Evolutionary conservation across 352 stramenopile species (phyloP), one percentile per base, ranked within the genome.

Genomic region (Globisporangium canariense): DNA sequence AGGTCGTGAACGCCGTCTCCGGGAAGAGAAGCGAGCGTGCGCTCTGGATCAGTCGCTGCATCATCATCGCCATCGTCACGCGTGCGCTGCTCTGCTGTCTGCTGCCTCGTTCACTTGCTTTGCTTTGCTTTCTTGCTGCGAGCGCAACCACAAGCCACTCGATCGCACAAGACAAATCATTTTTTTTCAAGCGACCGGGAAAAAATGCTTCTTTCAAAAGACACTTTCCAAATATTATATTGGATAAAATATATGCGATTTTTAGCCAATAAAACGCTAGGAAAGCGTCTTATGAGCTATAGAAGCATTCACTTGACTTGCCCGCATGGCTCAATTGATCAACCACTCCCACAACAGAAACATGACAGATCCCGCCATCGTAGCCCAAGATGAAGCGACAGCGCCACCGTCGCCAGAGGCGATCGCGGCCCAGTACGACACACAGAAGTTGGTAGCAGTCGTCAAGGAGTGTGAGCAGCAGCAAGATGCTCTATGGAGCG

Each of bases 1-100:
- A 70, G 30, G 69, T 71, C 54, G 67, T 65, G 64, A 85, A 79
- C 60, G 75, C 64, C 40, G 75, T 77, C 73, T 84, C 73, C 52
- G 79, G 78, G 32, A 67, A 68, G 66, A 93, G 66, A 70, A 80
- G 81, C 51, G 74, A 69, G 67, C 86, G 65, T 50, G 84, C 80
- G 69, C 75, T 79, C 71, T 91, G 78, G 68, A 93, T 83, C 75
- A 83, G 69, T 59, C 79, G 75, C 56, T 86, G 82, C 71, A 91
- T 73, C 70, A 86, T 55, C 74, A 80, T 81, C 62, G 76, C 60
- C 47, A 69, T 69, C 38, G 25, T 58, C 36, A 3, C 51, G 51
- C 20, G 30, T 2, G 25, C 51, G 28, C 50, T 25, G 32, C 11
- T 20, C 50, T 56, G 25, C 32, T 43, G 45, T 53, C 40, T 40